Base-by-base conservation (phyloP, 2,329 filamentous ascomycete species). In the Botryosphaeria dothidea region DNA sequence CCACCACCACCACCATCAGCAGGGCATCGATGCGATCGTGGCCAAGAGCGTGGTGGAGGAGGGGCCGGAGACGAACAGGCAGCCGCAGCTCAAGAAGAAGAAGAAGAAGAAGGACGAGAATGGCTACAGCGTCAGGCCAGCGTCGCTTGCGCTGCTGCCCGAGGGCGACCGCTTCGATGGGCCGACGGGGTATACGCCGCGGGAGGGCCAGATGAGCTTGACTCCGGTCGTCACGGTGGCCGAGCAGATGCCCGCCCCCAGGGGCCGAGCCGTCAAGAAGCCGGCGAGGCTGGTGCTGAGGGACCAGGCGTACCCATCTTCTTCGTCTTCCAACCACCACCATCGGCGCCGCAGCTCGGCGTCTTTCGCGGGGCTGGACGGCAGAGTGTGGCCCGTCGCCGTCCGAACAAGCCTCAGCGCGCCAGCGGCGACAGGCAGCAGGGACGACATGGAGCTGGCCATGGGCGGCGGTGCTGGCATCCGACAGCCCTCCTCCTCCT, bases 221-320 rank as follows among this genome's bases (percentile, higher is more conserved):
- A 74, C 73, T n/a, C 74, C 75, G 11, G 69, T 72, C n/a, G 74
- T 74, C 71, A 71, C 74, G 8, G 71, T 76, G 3, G 75, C 75
- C 3, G 75, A 77, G 64, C 69, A 75, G 51, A 69, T 72, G 17
- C 62, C 70, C 2, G 71, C 69, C 46, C 67, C 66, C 1, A 19
- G 36, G 4, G 29, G 23, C 21, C 17, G 36, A 2, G 3, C 17
- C 21, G 64, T 66, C 17, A 68, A 67, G 13, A 74, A 71, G 61
- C 71, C 73, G 17, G 69, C 73, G 4, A 68, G 69, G n/a, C 62
- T 73, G 17, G 65, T 75, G 15, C 52, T 74, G 21, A 45, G 64
- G 17, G 64, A 65, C 8, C 45, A 36, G 36, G 29, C 17, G 11
- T 15, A 19, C 7, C 23, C 46, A 17, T 5, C 46, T 7, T 17